Percentiles rank a stretch among this genome's conserved stretches.
Evolutionary conservation across 2,329 filamentous ascomycete species (phyloP).

Genomic region (Colletotrichum coccodes): DNA sequence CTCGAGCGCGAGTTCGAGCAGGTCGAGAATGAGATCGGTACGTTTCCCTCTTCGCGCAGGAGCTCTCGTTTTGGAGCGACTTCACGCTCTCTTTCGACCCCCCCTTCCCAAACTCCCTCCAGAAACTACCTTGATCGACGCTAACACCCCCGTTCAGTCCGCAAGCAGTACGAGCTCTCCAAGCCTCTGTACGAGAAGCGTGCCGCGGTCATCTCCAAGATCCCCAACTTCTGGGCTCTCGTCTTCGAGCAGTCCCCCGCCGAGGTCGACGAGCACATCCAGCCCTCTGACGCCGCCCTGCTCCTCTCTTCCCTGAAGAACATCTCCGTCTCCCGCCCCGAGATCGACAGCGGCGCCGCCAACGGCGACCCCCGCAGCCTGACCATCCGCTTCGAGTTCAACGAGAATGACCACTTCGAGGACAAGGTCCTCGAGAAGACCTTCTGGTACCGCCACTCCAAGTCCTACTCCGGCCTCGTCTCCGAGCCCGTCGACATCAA

Average conservation of each 20-base stretch:
- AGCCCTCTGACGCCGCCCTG: slow-evolving; percentile 80
- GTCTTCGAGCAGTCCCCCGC: slow-evolving; percentile 88
- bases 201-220: slow-evolving; percentile 73
- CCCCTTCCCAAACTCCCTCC: background rate
- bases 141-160: slow-evolving; percentile 61
- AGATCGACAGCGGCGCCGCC: slow-evolving; percentile 66
- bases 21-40: slow-evolving; percentile 84
- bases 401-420: slow-evolving; percentile 83
- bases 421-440: slow-evolving; percentile 86
- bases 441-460: slow-evolving; percentile 83
- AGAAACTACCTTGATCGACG: background rate
- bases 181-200: slow-evolving; percentile 82
- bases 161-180: slow-evolving; percentile 75
- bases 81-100: background rate
- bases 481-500: slow-evolving; percentile 89
- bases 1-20: slow-evolving; percentile 88
- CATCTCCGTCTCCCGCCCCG: slow-evolving; percentile 82
- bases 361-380: slow-evolving; percentile 84
- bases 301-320: slow-evolving; percentile 75
- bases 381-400: slow-evolving; percentile 81
- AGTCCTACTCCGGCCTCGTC: slow-evolving; percentile 80
- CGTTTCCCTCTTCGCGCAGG: slow-evolving; percentile 41
- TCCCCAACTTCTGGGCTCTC: slow-evolving; percentile 93
- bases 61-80: too few relatives aligned
- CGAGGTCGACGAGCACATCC: slow-evolving; percentile 89